A percentile compares a stretch with the other conserved stretches of the same genome.
Evolutionary conservation across 139 green algal species (phyloP).

Genomic region (Pseudopediastrum boryanum): DNA sequence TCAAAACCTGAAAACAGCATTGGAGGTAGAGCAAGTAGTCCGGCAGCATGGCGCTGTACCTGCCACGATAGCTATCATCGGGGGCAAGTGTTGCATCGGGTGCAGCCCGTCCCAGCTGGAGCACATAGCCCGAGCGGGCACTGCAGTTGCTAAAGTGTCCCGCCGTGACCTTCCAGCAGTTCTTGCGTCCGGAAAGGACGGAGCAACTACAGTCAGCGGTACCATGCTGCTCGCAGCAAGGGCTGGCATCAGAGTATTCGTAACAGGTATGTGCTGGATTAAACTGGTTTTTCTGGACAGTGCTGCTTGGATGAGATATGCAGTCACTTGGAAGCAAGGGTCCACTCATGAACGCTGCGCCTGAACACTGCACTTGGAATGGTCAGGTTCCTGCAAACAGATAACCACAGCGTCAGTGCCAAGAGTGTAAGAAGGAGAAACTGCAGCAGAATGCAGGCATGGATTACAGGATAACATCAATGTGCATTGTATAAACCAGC

Average conservation of each 20-base stretch:
- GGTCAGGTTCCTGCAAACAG: too few relatives aligned
- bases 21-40: conserved; percentile 88
- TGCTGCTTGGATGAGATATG: too few relatives aligned
- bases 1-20: conserved; percentile 88
- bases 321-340: too few relatives aligned
- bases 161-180: conserved; percentile 83
- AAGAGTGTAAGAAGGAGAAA: too few relatives aligned
- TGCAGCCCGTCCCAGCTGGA: conserved; percentile 57
- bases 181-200: conserved; percentile 66
- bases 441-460: too few relatives aligned
- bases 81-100: conserved; percentile 70
- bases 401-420: too few relatives aligned
- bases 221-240: conserved; percentile 90
- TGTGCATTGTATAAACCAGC: too few relatives aligned
- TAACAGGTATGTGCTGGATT: too few relatives aligned
- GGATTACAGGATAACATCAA: too few relatives aligned
- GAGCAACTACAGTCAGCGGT: conserved; percentile 93
- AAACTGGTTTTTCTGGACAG: too few relatives aligned
- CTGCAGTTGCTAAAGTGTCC: conserved; percentile 77
- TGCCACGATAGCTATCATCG: conserved; percentile 94
- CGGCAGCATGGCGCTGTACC: conserved; percentile 76
- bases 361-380: too few relatives aligned
- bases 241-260: conserved; percentile 82
- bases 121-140: conserved; percentile 62
- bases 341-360: too few relatives aligned